These are phyloP conservation scores for Tausonia pullulans DNA, from an alignment of 1,284 basidiomycete genomes.

Conservation along the genomic window DNA sequence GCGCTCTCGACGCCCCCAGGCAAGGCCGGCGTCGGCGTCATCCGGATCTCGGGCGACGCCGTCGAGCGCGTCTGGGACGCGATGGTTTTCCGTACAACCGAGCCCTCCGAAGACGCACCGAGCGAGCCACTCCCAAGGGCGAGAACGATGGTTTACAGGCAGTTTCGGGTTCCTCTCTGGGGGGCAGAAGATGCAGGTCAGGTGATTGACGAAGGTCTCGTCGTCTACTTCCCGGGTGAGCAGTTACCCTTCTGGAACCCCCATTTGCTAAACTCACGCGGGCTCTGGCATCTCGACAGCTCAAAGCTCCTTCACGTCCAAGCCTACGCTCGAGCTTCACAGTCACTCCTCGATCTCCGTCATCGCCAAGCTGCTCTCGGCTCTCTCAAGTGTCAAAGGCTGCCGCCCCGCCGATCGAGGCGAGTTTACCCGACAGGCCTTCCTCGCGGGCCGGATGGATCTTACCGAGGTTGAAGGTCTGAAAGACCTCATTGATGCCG, in stretches of 20 bases:
- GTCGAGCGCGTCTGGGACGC: slow-evolving; percentile 47
- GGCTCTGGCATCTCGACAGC: slow-evolving; percentile 15
- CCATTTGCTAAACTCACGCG: not conserved
- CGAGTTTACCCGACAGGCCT: slow-evolving; percentile 76
- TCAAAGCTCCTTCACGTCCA: slow-evolving; percentile 65
- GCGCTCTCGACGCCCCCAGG: slow-evolving; percentile 74
- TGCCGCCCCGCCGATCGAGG: slow-evolving; percentile 68
- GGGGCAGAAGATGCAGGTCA: slow-evolving; percentile 36
- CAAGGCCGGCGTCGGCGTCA: slow-evolving; percentile 66
- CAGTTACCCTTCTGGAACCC: not conserved
- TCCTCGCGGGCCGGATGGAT: slow-evolving; percentile 64
- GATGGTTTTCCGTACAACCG: slow-evolving; percentile 38
- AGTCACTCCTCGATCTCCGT: slow-evolving; percentile 76
- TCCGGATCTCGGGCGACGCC: slow-evolving; percentile 68
- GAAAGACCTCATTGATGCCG: slow-evolving; percentile 69
- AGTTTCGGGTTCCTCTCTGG: slow-evolving; percentile 33
- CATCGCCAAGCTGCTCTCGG: slow-evolving; percentile 52
- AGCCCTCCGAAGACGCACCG: not conserved
- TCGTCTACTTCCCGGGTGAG: slow-evolving; percentile 66
- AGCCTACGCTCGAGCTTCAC: slow-evolving; percentile 74
- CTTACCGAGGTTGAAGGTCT: slow-evolving; percentile 75
- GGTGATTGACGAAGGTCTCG: slow-evolving; percentile 63
- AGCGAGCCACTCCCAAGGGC: slow-evolving; percentile 36
- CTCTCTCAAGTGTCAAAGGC: slow-evolving; percentile 47
- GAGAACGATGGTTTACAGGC: slow-evolving; percentile 58